Evolutionary conservation across 768 basidiomycete species (phyloP).

Genomic region (Pulveroboletus frians): DNA sequence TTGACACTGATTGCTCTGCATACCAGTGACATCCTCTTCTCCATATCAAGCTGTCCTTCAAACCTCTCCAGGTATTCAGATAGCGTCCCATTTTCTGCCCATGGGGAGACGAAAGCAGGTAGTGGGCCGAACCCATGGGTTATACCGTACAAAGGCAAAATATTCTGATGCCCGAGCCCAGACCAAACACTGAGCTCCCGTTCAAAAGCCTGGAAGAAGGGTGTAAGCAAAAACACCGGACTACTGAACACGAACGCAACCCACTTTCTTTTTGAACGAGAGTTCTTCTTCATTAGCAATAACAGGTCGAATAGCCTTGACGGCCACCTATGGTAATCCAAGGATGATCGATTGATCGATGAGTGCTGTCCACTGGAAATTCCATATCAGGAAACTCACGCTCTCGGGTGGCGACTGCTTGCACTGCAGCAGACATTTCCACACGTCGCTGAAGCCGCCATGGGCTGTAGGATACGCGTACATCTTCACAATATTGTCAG

Average conservation of each 20-base stretch:
- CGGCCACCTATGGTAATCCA: slow-evolving; percentile 18
- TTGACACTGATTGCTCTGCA: neutral
- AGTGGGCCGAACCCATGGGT: slow-evolving; percentile 24
- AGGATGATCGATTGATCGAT: no score
- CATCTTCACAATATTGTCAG: slow-evolving; percentile 10
- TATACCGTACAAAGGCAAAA: slow-evolving; percentile 30
- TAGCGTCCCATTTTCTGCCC: slow-evolving; percentile 30
- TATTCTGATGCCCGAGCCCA: slow-evolving; percentile 25
- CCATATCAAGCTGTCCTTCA: slow-evolving; percentile 6
- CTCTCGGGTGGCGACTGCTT: neutral
- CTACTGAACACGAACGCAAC: neutral
- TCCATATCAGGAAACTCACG: slow-evolving; percentile 7
- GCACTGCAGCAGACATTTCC: slow-evolving; percentile 15
- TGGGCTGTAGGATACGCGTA: slow-evolving; percentile 20
- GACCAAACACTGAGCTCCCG: slow-evolving; percentile 31
- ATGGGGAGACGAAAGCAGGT: slow-evolving; percentile 31
- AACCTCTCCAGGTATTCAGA: slow-evolving; percentile 26
- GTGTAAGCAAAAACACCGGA: slow-evolving; percentile 3
- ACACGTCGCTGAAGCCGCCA: slow-evolving; percentile 30
- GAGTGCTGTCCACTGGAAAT: neutral
- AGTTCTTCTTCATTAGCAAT: slow-evolving; percentile 1
- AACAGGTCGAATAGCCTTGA: slow-evolving; percentile 21
- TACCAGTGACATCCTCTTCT: slow-evolving; percentile 17
- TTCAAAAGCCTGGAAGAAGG: slow-evolving; percentile 15
- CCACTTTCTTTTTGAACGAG: slow-evolving; percentile 15